Percentiles rank a stretch among this genome's conserved stretches.
Evolutionary conservation across 495 filamentous ascomycete species (phyloP).

Genomic region (Aspergillus mulundensis): DNA sequence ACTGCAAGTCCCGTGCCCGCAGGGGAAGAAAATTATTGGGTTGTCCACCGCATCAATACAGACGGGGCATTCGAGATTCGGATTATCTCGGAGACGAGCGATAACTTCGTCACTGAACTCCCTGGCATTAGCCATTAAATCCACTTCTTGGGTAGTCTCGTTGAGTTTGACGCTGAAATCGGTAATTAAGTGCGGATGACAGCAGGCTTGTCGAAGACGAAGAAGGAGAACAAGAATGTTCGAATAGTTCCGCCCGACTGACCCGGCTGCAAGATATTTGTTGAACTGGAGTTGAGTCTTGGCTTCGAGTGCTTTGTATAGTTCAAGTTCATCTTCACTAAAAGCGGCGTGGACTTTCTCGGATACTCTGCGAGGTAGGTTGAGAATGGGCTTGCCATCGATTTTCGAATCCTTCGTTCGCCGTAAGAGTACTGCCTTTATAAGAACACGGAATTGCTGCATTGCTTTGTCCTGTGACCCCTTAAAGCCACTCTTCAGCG

Average conservation of each 20-base stretch:
- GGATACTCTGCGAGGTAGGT: slow-evolving; percentile 65
- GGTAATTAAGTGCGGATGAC: slow-evolving; percentile 85
- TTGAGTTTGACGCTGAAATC: slow-evolving; percentile 60
- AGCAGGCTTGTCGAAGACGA: slow-evolving; percentile 80
- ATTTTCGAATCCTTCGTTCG: slow-evolving; percentile 80
- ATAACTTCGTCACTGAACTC: slow-evolving; percentile 59
- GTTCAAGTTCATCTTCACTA: slow-evolving; percentile 62
- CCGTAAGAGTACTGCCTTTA: slow-evolving; percentile 82
- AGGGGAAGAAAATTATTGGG: slow-evolving; percentile 77
- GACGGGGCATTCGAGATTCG: slow-evolving; percentile 65
- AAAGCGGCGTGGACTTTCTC: slow-evolving; percentile 68
- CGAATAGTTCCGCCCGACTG: slow-evolving; percentile 74
- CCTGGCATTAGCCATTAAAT: slow-evolving; percentile 64
- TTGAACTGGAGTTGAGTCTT: slow-evolving; percentile 69
- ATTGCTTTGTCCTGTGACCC: slow-evolving; percentile 49
- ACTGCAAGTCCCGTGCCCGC: slow-evolving; percentile 76
- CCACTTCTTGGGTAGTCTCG: slow-evolving; percentile 52
- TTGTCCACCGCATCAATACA: slow-evolving; percentile 75
- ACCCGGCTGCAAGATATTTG: slow-evolving; percentile 67
- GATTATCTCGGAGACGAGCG: slow-evolving; percentile 59
- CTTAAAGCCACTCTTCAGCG: slow-evolving; percentile 42
- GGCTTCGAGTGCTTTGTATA: slow-evolving; percentile 70
- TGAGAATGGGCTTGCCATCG: slow-evolving; percentile 80
- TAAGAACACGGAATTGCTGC: slow-evolving; percentile 68
- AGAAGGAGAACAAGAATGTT: slow-evolving; percentile 82